These are phyloP conservation scores for Amanita inopinata DNA, from an alignment of 768 basidiomycete genomes.

Conservation along the genomic window DNA sequence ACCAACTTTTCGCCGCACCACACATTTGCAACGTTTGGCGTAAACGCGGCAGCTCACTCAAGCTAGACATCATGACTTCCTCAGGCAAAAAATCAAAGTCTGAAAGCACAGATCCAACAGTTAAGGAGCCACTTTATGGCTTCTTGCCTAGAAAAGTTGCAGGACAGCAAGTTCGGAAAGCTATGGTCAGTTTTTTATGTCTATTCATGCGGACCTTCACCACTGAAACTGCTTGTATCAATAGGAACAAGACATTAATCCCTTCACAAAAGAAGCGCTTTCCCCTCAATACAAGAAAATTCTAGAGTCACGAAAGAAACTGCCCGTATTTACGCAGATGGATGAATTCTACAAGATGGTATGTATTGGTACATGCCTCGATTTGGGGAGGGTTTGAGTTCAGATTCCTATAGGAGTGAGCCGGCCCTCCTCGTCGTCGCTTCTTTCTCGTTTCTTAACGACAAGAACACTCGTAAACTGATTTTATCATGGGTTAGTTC, in stretches of 20 bases:
- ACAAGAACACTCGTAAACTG: neutral
- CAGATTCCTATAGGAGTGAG: conserved; percentile 32
- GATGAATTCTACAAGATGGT: conserved; percentile 85
- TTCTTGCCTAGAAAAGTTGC: conserved; percentile 63
- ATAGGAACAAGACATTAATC: conserved; percentile 74
- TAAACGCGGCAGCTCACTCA: too few species aligned
- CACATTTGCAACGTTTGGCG: neutral
- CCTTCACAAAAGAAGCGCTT: conserved; percentile 78
- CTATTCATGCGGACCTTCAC: neutral
- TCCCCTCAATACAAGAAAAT: conserved; percentile 80
- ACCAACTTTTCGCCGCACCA: conserved; percentile 30
- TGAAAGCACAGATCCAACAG: conserved; percentile 11
- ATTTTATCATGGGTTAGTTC: conserved; percentile 35
- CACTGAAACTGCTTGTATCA: conserved; percentile 2
- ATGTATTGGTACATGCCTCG: conserved; percentile 27
- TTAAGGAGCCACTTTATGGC: conserved; percentile 59
- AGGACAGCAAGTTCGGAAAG: conserved; percentile 53
- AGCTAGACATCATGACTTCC: neutral
- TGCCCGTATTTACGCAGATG: conserved; percentile 92
- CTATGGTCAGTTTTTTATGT: conserved; percentile 48
- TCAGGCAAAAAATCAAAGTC: neutral
- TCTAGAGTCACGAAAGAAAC: conserved; percentile 70
- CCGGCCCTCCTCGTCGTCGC: conserved; percentile 23
- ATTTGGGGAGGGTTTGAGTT: conserved; percentile 34
- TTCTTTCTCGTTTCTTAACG: conserved; percentile 15